Evolutionary conservation across 2,329 filamentous ascomycete genomes (phyloP).

Genomic region (Botrytis squamosa): DNA sequence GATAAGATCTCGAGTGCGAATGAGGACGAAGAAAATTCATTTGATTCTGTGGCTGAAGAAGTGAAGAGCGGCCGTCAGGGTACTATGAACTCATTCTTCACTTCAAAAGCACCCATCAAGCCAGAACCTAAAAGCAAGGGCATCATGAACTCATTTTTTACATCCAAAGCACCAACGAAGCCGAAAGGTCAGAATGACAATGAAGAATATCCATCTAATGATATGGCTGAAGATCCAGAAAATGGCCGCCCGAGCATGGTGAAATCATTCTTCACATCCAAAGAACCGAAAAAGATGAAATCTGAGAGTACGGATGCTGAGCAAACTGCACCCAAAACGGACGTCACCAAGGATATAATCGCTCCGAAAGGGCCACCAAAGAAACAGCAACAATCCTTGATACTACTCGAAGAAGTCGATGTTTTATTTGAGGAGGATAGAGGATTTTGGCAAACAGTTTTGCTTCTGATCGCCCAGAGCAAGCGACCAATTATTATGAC

Average conservation of each 20-base stretch:
- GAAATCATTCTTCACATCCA: conserved; percentile 74
- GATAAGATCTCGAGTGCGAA: conserved; percentile 33
- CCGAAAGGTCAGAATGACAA: conserved; percentile 25
- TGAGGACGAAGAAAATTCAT: conserved; percentile 39
- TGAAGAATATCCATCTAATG: conserved; percentile 42
- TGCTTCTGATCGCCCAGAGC: conserved; percentile 74
- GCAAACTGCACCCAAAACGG: conserved; percentile 31
- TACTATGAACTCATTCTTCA: conserved; percentile 81
- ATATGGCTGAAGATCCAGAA: conserved; percentile 57
- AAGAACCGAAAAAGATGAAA: conserved; percentile 39
- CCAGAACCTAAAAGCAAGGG: conserved; percentile 32
- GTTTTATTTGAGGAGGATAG: conserved; percentile 93
- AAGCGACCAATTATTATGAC: conserved; percentile 93
- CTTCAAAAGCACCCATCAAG: conserved; percentile 45
- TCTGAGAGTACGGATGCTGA: conserved; percentile 33
- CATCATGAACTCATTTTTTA: conserved; percentile 81
- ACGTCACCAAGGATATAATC: conserved; percentile 11
- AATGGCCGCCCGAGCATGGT: conserved; percentile 75
- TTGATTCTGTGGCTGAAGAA: conserved; percentile 54
- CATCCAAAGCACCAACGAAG: conserved; percentile 45
- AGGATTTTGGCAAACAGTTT: conserved; percentile 85
- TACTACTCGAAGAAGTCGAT: conserved; percentile 91
- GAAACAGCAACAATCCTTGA: conserved; percentile 85
- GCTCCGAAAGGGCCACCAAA: conserved; percentile 29
- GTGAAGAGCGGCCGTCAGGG: conserved; percentile 70